phyloP scores from a whole-genome alignment of 1,284 basidiomycete species.

The Moesziomyces aphidis region DNA sequence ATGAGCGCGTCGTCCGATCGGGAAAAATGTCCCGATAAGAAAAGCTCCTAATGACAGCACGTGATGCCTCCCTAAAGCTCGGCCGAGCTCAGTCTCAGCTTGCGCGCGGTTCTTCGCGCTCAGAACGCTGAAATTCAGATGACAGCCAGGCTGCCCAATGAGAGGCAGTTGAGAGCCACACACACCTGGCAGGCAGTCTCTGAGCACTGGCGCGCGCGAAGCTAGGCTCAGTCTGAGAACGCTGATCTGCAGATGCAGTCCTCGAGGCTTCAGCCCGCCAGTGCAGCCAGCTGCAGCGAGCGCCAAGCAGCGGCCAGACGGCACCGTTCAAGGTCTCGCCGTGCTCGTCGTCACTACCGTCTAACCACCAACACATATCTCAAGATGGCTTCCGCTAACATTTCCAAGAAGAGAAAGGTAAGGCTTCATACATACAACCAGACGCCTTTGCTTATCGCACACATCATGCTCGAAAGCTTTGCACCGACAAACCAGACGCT shows the following conservation, averaged over 20 bases:
- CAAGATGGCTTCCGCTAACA: conserved; percentile 64
- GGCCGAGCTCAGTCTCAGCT: not conserved
- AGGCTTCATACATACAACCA: conserved; percentile 11
- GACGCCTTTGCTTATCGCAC: conserved; percentile 5
- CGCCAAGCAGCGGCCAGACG: no score
- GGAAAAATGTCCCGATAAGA: not conserved
- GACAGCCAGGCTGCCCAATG: not conserved
- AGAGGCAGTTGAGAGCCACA: not conserved
- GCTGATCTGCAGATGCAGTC: not conserved
- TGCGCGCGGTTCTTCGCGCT: not conserved
- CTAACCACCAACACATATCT: conserved; percentile 45
- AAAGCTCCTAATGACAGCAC: no score
- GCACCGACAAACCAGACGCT: not conserved
- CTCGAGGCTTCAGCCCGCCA: not conserved
- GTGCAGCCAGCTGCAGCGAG: not conserved
- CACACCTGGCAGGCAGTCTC: not conserved
- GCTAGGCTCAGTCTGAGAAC: not conserved
- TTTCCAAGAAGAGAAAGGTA: conserved; percentile 67
- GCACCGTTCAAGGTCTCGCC: conserved; percentile 23
- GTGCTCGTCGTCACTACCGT: conserved; percentile 22
- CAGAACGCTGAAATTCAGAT: not conserved
- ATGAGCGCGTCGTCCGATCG: not conserved
- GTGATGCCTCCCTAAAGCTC: not conserved
- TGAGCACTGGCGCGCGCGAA: no score
- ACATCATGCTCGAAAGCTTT: not conserved